These are phyloP conservation scores for Moesziomyces antarcticus DNA, from an alignment of 1,284 basidiomycete genomes.

Conservation along the genomic window DNA sequence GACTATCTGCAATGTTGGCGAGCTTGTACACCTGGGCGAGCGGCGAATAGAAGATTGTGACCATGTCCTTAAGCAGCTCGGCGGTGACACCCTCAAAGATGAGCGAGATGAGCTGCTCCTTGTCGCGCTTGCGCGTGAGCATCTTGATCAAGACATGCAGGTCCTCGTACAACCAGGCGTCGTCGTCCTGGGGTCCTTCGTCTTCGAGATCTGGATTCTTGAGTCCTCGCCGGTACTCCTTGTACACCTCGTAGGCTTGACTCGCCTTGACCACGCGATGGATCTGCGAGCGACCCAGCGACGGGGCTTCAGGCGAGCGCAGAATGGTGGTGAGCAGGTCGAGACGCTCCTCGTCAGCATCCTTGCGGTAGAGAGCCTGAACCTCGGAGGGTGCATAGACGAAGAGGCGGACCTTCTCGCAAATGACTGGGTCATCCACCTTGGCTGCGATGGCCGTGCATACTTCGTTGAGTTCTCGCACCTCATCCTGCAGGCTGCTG, in stretches of 20 bases:
- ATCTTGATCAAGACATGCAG: conserved; percentile 64
- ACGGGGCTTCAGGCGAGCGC: conserved; percentile 81
- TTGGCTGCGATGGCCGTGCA: conserved; percentile 86
- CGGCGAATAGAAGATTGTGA: conserved; percentile 98
- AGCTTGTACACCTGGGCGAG: conserved; percentile 98
- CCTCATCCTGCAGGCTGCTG: conserved; percentile 87
- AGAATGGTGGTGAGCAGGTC: conserved; percentile 86
- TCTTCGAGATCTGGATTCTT: conserved; percentile 71
- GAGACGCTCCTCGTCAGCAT: conserved; percentile 75
- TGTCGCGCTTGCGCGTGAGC: conserved; percentile 77
- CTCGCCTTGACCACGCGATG: conserved; percentile 61
- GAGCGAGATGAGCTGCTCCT: conserved; percentile 90
- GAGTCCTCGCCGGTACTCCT: conserved; percentile 54
- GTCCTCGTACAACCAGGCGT: conserved; percentile 67
- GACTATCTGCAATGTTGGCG: conserved; percentile 93
- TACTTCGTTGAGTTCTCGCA: conserved; percentile 82
- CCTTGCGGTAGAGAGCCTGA: conserved; percentile 73
- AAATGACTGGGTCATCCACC: conserved; percentile 85
- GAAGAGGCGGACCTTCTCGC: conserved; percentile 86
- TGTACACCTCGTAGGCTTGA: conserved; percentile 63
- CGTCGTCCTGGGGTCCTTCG: conserved; percentile 71
- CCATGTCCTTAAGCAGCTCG: conserved; percentile 95
- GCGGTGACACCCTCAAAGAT: conserved; percentile 97
- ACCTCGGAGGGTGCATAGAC: conserved; percentile 87
- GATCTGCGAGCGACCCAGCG: conserved; percentile 52